Base-by-base conservation (phyloP, 176 grass and related monocot genomes). In the Ensete glaucum region DNA sequence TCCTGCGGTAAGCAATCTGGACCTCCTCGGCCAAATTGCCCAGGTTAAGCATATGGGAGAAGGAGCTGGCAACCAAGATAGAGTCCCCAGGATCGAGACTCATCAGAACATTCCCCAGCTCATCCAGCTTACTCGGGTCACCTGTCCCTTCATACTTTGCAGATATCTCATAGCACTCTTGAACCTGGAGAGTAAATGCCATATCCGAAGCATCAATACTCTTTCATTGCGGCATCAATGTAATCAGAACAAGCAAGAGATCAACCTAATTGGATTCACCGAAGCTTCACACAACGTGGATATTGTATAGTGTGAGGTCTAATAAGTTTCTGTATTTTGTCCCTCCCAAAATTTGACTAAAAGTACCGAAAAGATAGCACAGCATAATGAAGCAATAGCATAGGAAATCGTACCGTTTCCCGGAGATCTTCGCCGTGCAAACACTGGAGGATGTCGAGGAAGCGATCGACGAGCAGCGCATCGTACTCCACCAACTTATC, bases 11-110 rank as follows among this genome's bases (percentile, higher is more conserved):
- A 8, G 90, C 95, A 65, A 99, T 91, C 86, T 99, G 95, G 62
- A 99, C 95, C 82, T 94, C 95, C 86, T 99, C 95, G 9, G 95
- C 95, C 64, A 99, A 86, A 73, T 94, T 99, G 53, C 88, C 88
- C 50, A 99, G 80, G 76, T 99, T 99, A 77, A 99, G 95, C 95
- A 99, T 99, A 79, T 99, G 95, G 71, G 95, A 99, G 76, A 99
- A 94, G 29, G 95, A 94, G 54, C 91, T 86, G 14, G 90, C 83
- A 20, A 99, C 79, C 63, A 99, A 84, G 73, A 99, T 99, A 53
- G 88, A 72, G 69, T 94, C 90, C 1, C 82, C 86, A 0, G 90
- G 90, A 15, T 77, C 74, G 21, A 99, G 78, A 77, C 88, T 89
- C 24, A 83, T 91, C 52, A 99, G 72, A 49, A 87, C 86, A 62